Conservation (phyloP, 1,284 basidiomycete genomes). For the Cryptococcus sp. region DNA sequence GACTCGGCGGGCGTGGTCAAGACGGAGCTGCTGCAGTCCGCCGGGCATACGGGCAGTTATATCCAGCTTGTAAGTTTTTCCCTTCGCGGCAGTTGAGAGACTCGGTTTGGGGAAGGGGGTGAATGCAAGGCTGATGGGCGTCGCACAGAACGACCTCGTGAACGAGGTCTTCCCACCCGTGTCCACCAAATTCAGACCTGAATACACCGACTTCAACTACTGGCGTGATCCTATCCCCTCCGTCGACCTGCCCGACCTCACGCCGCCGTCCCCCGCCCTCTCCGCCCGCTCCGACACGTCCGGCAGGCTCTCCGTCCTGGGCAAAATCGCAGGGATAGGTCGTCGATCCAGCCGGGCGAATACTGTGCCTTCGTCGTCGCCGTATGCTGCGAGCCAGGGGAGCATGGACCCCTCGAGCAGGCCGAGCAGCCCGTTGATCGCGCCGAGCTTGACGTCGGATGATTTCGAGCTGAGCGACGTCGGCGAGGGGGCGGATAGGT, state of each 20-base stretch:
- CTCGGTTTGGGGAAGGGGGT: too few species aligned
- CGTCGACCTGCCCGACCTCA: constrained; percentile 80
- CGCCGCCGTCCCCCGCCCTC: constrained; percentile 84
- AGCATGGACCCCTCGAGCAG: constrained; percentile 18
- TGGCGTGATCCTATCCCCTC: constrained; percentile 82
- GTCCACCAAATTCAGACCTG: constrained; percentile 76
- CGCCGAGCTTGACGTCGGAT: constrained; percentile 36
- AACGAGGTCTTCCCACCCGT: constrained; percentile 99
- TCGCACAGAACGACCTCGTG: constrained; percentile 90
- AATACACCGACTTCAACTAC: constrained; percentile 96
- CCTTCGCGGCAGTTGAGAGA: constrained; percentile 2
- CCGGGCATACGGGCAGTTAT: constrained; percentile 82
- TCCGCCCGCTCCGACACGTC: constrained; percentile 86
- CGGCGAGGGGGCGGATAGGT: background rate
- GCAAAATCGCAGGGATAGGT: constrained; percentile 72
- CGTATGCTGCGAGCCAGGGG: background rate
- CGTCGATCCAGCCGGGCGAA: constrained; percentile 46
- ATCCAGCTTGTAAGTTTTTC: constrained; percentile 33
- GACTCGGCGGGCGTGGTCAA: constrained; percentile 94
- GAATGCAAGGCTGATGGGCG: background rate
- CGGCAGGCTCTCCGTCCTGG: constrained; percentile 68
- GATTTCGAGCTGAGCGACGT: constrained; percentile 27
- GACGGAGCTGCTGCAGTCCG: constrained; percentile 91
- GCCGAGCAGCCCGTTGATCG: constrained; percentile 44
- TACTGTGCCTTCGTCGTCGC: constrained; percentile 24